Conservation (phyloP, 306 rosid species). For the Ochetophila trinervis region DNA sequence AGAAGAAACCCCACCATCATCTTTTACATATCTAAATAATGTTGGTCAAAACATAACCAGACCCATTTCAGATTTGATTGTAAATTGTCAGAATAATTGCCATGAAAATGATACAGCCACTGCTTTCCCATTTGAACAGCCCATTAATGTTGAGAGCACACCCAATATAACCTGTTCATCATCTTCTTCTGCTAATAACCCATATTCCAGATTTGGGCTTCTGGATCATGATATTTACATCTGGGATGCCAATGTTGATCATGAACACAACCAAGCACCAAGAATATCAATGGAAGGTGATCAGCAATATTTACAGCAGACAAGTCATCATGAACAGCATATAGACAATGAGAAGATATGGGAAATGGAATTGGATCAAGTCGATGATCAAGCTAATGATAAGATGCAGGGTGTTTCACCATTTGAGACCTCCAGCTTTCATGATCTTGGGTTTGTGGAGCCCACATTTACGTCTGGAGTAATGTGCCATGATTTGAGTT, state of each 20-base stretch:
- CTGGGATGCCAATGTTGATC: conserved; percentile 36
- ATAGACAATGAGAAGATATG: conserved; percentile 30
- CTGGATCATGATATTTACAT: conserved; percentile 20
- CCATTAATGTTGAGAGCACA: conserved; percentile 3
- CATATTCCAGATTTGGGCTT: conserved; percentile 17
- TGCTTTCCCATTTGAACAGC: not conserved
- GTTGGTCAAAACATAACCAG: no score
- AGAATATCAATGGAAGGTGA: conserved; percentile 7
- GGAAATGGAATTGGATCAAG: conserved; percentile 24
- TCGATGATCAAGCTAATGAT: conserved; percentile 11
- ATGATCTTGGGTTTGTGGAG: conserved; percentile 52
- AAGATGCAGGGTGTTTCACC: not conserved
- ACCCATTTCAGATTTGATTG: no score
- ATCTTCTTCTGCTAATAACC: conserved; percentile 20
- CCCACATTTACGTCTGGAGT: conserved; percentile 48
- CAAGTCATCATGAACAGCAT: not conserved
- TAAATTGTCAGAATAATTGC: no score
- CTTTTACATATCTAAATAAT: no score
- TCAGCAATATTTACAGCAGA: not conserved
- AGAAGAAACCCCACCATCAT: no score
- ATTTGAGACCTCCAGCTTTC: conserved; percentile 45
- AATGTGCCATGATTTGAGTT: conserved; percentile 40
- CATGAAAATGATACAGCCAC: no score
- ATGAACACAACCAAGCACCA: conserved; percentile 12
- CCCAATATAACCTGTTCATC: conserved; percentile 34